Conservation (phyloP, 2,329 filamentous ascomycete genomes). For the Botrytis byssoidea region DNA sequence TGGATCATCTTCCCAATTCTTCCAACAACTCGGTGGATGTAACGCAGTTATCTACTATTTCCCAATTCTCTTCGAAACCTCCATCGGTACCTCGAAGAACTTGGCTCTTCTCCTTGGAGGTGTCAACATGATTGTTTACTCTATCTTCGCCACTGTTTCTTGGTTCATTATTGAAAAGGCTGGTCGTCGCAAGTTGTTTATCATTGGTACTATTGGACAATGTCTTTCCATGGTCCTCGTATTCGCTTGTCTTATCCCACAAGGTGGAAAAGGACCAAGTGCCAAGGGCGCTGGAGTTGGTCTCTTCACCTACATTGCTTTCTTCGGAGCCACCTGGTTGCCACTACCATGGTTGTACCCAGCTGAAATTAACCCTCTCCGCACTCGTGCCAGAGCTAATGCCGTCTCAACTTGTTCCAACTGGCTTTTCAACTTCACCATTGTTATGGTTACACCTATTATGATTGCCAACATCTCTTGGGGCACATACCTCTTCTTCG, state of each 20-base stretch:
- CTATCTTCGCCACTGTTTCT: conserved; percentile 52
- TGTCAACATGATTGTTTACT: conserved; percentile 56
- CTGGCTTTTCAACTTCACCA: conserved; percentile 56
- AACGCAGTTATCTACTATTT: conserved; percentile 50
- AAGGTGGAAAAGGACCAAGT: conserved; percentile 29
- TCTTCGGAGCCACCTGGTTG: conserved; percentile 60
- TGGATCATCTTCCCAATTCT: conserved; percentile 50
- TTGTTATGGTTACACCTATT: conserved; percentile 44
- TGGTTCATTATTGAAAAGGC: conserved; percentile 56
- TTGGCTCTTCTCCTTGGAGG: conserved; percentile 54
- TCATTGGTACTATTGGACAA: conserved; percentile 65
- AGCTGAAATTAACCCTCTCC: conserved; percentile 59
- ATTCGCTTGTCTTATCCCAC: conserved; percentile 41
- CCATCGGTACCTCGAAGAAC: conserved; percentile 48
- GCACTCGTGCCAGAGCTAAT: conserved; percentile 61
- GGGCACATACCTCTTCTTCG: conserved; percentile 44
- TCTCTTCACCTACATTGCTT: conserved; percentile 61
- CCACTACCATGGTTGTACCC: conserved; percentile 63
- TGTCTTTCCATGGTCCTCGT: conserved; percentile 63
- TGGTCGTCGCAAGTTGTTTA: conserved; percentile 69
- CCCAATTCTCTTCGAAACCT: conserved; percentile 51
- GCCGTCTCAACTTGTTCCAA: conserved; percentile 58
- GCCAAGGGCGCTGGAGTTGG: conserved; percentile 48
- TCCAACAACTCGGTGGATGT: conserved; percentile 52
- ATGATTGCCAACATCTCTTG: conserved; percentile 39